Evolutionary conservation across 306 rosid species (phyloP), one percentile per base, ranked within the genome.

Genomic region (Hylodesmum podocarpum): DNA sequence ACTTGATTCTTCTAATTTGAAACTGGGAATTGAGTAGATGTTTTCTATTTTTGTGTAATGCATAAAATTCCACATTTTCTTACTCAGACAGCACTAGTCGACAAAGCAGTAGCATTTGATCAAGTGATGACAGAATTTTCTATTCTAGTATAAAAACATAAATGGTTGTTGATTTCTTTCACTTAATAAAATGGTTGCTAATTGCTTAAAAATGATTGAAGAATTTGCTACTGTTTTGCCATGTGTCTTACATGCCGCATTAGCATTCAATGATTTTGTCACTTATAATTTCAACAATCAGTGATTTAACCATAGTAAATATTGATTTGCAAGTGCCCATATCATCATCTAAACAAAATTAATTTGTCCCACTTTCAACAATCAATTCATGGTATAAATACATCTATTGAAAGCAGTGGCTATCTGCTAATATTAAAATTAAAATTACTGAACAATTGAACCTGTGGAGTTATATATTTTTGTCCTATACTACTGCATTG

Each of bases 1-100:
- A 31, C 14, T 31, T 79, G 18, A 75, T 69, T 69, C 53, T 63
- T 75, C 57, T 62, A 18, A 4, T 47, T 71, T 12, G 55, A 36
- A 16, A 6, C 19, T 36, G 13, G 33, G 57, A 49, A 22, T 10
- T 53, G 33, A 13, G 66, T 63, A 15, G 21, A 63, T 62, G 58
- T 39, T 73, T 46, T 33, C 34, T 46, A 53, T 68, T 68, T 74
- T 41, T 74, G 12, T 4, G 39, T 33, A 29, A 19, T 59, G 44
- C 6, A 28, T 54, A n/a, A n/a, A n/a, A n/a, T n/a, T n/a, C n/a
- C n/a, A n/a, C n/a, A n/a, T n/a, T n/a, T n/a, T n/a, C n/a, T n/a
- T n/a, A n/a, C n/a, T n/a, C n/a, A n/a, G n/a, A n/a, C n/a, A n/a
- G n/a, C n/a, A n/a, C n/a, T n/a, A n/a, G n/a, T n/a, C n/a, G n/a